These are phyloP conservation scores for Gamarada debralockiae DNA, from an alignment of 495 filamentous ascomycete genomes.

Conservation along the genomic window DNA sequence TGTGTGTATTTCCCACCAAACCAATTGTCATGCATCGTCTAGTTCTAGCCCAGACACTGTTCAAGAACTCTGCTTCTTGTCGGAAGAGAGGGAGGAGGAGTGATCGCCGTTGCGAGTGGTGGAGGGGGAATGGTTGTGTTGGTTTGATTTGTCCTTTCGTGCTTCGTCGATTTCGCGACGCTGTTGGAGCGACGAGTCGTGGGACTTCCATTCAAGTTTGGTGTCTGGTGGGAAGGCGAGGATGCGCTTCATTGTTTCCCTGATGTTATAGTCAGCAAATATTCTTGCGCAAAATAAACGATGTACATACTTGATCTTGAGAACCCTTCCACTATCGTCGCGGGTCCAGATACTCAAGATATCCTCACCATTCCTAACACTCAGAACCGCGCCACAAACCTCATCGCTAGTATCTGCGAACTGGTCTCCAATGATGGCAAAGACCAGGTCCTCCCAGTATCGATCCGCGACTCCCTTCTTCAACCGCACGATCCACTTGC, in stretches of 20 bases:
- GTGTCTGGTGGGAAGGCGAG: conserved; percentile 84
- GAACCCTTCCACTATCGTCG: conserved; percentile 84
- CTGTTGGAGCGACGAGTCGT: conserved; percentile 78
- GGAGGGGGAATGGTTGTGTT: conserved; percentile 39
- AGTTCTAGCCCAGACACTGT: background rate
- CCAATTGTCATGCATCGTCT: conserved; percentile 1
- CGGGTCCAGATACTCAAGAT: conserved; percentile 97
- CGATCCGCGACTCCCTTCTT: conserved; percentile 96
- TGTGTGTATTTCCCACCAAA: background rate
- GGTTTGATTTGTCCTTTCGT: conserved; percentile 62
- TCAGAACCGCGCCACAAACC: conserved; percentile 90
- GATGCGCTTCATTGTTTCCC: conserved; percentile 89
- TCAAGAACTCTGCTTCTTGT: conserved; percentile 20
- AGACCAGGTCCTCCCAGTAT: conserved; percentile 94
- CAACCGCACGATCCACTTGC: conserved; percentile 93
- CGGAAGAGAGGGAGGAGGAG: conserved; percentile 5
- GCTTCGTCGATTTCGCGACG: conserved; percentile 78
- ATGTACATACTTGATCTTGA: conserved; percentile 82
- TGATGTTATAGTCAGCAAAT: conserved; percentile 30
- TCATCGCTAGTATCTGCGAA: conserved; percentile 93
- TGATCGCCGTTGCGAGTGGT: conserved; percentile 35
- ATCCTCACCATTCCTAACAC: conserved; percentile 92
- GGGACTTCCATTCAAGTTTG: conserved; percentile 89
- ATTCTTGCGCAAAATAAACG: background rate
- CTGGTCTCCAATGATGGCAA: conserved; percentile 91